Evolutionary conservation across 352 stramenopile genomes (phyloP).

Genomic region (Pythium oligandrum): DNA sequence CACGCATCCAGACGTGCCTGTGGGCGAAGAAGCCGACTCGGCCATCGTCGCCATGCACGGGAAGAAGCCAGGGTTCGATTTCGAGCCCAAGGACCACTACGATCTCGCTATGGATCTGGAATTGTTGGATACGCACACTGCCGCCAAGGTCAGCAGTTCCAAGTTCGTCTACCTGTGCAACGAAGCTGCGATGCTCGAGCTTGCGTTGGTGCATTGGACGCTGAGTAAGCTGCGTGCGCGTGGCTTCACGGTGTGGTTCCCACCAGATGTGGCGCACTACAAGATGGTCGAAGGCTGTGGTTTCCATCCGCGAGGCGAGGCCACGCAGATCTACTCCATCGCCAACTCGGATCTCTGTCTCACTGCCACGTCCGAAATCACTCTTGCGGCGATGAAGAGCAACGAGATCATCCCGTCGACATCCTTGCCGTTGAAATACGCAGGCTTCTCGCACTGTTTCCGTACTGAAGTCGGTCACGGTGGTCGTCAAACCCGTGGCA

Average conservation of each 20-base stretch:
- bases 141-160: slow-evolving; percentile 63
- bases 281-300: slow-evolving; percentile 81
- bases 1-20: slow-evolving; percentile 63
- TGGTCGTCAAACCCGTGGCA: slow-evolving; percentile 61
- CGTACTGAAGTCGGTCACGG: slow-evolving; percentile 81
- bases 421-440: slow-evolving; percentile 66
- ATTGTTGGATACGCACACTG: slow-evolving; percentile 70
- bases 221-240: slow-evolving; percentile 59
- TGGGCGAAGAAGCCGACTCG: slow-evolving; percentile 55
- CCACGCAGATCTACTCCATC: slow-evolving; percentile 86
- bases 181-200: slow-evolving; percentile 84
- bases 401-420: slow-evolving; percentile 59
- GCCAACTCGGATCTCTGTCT: slow-evolving; percentile 81
- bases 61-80: slow-evolving; percentile 52
- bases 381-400: slow-evolving; percentile 72
- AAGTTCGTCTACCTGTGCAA: slow-evolving; percentile 87
- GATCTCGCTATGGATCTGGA: slow-evolving; percentile 62
- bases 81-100: slow-evolving; percentile 63
- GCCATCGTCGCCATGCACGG: slow-evolving; percentile 44
- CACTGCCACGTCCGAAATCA: slow-evolving; percentile 82
- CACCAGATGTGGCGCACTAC: slow-evolving; percentile 79
- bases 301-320: slow-evolving; percentile 83
- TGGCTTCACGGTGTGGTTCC: slow-evolving; percentile 72
- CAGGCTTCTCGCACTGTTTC: slow-evolving; percentile 86
- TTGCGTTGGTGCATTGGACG: slow-evolving; percentile 79